phyloP scores from a whole-genome alignment of 257 asterid genomes.

The Solanum dulcamara region DNA sequence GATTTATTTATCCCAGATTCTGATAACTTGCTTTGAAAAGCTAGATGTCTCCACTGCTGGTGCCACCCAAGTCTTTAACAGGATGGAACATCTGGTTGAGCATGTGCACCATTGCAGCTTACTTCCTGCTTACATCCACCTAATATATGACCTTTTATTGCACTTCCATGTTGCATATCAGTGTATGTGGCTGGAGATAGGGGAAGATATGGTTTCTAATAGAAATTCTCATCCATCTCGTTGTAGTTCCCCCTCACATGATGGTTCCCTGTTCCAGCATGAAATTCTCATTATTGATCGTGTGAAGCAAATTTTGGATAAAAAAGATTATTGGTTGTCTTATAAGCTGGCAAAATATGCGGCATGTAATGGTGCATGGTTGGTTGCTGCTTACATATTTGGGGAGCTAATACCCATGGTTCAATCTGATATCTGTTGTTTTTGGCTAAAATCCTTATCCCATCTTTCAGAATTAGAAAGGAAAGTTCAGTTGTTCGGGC shows the following conservation, averaged over 20 bases:
- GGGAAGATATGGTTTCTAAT: slow-evolving; percentile 12
- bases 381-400: slow-evolving; percentile 56
- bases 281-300: slow-evolving; percentile 32
- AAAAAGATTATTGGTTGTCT: slow-evolving; percentile 42
- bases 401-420: slow-evolving; percentile 38
- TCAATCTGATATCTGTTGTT: slow-evolving; percentile 34
- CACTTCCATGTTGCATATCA: slow-evolving; percentile 23
- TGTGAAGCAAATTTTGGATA: slow-evolving; percentile 36
- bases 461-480: slow-evolving; percentile 50
- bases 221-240: not conserved
- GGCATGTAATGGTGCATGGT: slow-evolving; percentile 78
- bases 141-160: slow-evolving; percentile 36
- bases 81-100: slow-evolving; percentile 42
- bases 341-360: slow-evolving; percentile 74
- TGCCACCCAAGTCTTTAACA: slow-evolving; percentile 22
- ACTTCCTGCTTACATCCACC: slow-evolving; percentile 23
- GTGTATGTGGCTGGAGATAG: slow-evolving; percentile 14
- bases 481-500: slow-evolving; percentile 32
- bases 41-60: slow-evolving; percentile 22
- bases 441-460: slow-evolving; percentile 64
- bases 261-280: slow-evolving; percentile 18
- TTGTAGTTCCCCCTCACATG: slow-evolving; percentile 12
- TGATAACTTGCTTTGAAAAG: slow-evolving; percentile 42
- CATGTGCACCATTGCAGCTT: slow-evolving; percentile 19
- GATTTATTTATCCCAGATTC: slow-evolving; percentile 33